phyloP scores from a whole-genome alignment of 768 basidiomycete genomes.

The Gelatoporia subvermispora region DNA sequence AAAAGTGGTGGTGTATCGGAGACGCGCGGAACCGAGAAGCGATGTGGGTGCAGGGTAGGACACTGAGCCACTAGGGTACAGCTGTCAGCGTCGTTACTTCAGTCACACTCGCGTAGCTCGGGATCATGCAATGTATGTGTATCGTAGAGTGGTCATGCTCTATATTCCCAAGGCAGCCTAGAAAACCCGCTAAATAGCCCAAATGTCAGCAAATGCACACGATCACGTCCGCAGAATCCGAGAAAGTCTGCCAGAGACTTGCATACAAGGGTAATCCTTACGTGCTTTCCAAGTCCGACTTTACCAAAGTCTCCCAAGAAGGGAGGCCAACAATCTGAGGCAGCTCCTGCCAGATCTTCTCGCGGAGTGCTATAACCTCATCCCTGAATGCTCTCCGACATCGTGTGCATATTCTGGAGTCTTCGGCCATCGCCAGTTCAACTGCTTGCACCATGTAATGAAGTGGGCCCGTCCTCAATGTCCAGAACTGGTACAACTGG shows the following conservation, averaged over 20 bases:
- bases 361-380: constrained; percentile 35
- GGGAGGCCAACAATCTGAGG: constrained; percentile 43
- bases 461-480: constrained; percentile 45
- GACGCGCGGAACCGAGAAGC: constrained; percentile 57
- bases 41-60: constrained; percentile 74
- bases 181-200: too few relatives aligned
- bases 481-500: constrained; percentile 44
- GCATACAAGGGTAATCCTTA: too few relatives aligned
- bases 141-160: too few relatives aligned
- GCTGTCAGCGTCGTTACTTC: background rate
- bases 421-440: constrained; percentile 21
- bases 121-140: too few relatives aligned
- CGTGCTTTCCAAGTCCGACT: constrained; percentile 22
- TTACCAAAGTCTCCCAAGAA: constrained; percentile 39
- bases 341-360: constrained; percentile 43
- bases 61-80: background rate
- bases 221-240: too few relatives aligned
- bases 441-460: constrained; percentile 50
- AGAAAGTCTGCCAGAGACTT: too few relatives aligned
- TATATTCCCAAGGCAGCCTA: too few relatives aligned
- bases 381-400: constrained; percentile 40
- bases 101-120: too few relatives aligned
- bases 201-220: too few relatives aligned
- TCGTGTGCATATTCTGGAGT: constrained; percentile 35
- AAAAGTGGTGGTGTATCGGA: constrained; percentile 91